A percentile compares a stretch with the other conserved stretches of the same genome.
These are phyloP conservation scores for Lodderomyces margitis DNA, from an alignment of 1,139 yeast genomes.

Conservation along the genomic window DNA sequence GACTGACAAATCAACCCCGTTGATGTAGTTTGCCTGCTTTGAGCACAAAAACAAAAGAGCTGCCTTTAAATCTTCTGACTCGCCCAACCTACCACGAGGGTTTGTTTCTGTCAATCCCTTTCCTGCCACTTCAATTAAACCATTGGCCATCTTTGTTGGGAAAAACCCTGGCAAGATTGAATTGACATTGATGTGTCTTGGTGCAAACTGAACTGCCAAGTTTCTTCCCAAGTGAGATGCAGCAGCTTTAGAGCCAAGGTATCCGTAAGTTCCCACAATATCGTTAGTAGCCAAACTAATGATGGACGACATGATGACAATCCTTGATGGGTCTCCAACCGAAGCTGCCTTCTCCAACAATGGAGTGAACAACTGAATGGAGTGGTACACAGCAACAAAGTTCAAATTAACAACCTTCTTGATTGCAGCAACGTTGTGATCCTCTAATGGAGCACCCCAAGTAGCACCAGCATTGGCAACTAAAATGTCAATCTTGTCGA, in stretches of 20 bases:
- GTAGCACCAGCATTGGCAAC: conserved; percentile 81
- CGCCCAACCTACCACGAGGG: conserved; percentile 68
- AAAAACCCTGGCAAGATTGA: conserved; percentile 77
- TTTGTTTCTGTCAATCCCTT: conserved; percentile 47
- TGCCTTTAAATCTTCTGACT: conserved; percentile 57
- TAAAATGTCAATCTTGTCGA: conserved; percentile 56
- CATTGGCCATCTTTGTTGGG: conserved; percentile 76
- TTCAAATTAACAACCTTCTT: conserved; percentile 66
- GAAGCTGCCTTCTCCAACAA: conserved; percentile 56
- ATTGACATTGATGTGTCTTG: conserved; percentile 65
- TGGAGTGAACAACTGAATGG: conserved; percentile 63
- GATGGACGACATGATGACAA: conserved; percentile 67
- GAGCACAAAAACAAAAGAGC: conserved; percentile 62
- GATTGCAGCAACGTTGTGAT: conserved; percentile 62
- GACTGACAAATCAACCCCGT: conserved; percentile 70
- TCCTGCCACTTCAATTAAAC: conserved; percentile 57
- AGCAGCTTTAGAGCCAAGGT: conserved; percentile 76
- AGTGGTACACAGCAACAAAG: conserved; percentile 67
- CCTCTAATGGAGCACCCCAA: conserved; percentile 69
- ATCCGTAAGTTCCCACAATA: conserved; percentile 60
- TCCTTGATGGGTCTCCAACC: conserved; percentile 60
- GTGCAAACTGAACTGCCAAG: conserved; percentile 64
- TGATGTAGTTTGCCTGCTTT: conserved; percentile 58
- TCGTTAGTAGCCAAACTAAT: conserved; percentile 49
- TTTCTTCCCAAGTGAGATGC: conserved; percentile 67